phyloP scores from a whole-genome alignment of 495 filamentous ascomycete genomes.

The Monascus purpureus region DNA sequence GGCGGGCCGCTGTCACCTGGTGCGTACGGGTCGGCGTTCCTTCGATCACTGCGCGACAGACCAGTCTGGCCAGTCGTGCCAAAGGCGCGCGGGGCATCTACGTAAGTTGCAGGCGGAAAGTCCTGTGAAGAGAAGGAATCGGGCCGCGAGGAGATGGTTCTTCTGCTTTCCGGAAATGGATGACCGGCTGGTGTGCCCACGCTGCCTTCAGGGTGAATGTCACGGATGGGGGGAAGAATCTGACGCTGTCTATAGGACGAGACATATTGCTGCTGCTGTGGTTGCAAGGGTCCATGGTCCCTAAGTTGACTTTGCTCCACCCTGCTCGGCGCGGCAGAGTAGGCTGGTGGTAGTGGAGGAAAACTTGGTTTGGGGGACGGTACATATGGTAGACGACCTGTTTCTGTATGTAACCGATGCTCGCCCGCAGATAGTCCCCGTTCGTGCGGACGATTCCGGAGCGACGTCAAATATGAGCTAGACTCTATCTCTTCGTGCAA shows the following conservation, averaged over 20 bases:
- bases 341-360: not conserved
- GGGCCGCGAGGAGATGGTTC: constrained; percentile 16
- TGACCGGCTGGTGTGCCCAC: constrained; percentile 7
- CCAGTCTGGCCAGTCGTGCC: not conserved
- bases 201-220: constrained; percentile 21
- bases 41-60: constrained; percentile 6
- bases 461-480: constrained; percentile 23
- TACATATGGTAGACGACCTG: constrained; percentile 7
- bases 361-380: constrained; percentile 7
- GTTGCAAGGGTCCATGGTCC: constrained; percentile 1
- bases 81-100: constrained; percentile 8
- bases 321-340: not conserved
- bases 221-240: constrained; percentile 28
- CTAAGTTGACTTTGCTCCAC: no score
- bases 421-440: constrained; percentile 20
- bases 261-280: constrained; percentile 3
- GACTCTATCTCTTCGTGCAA: constrained; percentile 36
- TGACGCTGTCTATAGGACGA: constrained; percentile 10
- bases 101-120: constrained; percentile 9
- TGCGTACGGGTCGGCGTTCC: constrained; percentile 14
- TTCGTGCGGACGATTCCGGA: constrained; percentile 17
- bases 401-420: constrained; percentile 11
- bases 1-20: constrained; percentile 5
- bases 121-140: constrained; percentile 16
- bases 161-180: constrained; percentile 17